Conservation (phyloP, 2,329 filamentous ascomycete species). For the Sporothrix sp. region DNA sequence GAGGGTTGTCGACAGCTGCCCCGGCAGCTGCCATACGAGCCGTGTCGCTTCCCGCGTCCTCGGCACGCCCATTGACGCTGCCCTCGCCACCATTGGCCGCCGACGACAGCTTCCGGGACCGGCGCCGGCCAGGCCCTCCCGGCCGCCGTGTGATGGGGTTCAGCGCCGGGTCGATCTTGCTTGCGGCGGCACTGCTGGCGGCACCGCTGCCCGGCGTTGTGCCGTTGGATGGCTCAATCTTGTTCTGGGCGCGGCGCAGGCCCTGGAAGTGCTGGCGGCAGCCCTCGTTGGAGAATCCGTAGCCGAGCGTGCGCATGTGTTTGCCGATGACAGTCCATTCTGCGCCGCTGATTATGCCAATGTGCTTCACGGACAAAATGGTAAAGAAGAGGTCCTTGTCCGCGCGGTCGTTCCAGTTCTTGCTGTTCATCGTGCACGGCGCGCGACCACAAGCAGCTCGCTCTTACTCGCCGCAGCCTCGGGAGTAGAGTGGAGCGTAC, state of each 20-base stretch:
- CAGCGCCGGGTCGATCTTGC: conserved; percentile 39
- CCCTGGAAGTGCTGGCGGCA: conserved; percentile 57
- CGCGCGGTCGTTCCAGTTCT: conserved; percentile 52
- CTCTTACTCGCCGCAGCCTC: too few species aligned
- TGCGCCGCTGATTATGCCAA: conserved; percentile 50
- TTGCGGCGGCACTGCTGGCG: conserved; percentile 19
- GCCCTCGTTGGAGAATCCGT: conserved; percentile 55
- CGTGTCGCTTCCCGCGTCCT: background rate
- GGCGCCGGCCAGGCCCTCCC: conserved; percentile 43
- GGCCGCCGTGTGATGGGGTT: conserved; percentile 53
- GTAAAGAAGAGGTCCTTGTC: conserved; percentile 56
- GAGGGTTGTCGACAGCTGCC: too few species aligned
- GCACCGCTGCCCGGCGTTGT: background rate
- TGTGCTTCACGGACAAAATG: conserved; percentile 52
- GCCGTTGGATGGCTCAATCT: conserved; percentile 30
- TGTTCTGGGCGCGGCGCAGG: conserved; percentile 45
- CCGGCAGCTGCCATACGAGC: background rate
- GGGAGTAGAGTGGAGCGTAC: conserved; percentile 1
- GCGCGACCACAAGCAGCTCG: background rate
- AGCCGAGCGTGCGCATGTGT: conserved; percentile 48
- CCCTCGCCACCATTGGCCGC: conserved; percentile 13
- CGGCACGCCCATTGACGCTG: background rate
- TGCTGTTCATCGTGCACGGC: conserved; percentile 28
- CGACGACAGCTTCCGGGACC: conserved; percentile 37
- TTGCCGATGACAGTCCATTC: conserved; percentile 55